phyloP scores from a whole-genome alignment of 2,329 filamentous ascomycete genomes.

The Leptographium radiaticola region DNA sequence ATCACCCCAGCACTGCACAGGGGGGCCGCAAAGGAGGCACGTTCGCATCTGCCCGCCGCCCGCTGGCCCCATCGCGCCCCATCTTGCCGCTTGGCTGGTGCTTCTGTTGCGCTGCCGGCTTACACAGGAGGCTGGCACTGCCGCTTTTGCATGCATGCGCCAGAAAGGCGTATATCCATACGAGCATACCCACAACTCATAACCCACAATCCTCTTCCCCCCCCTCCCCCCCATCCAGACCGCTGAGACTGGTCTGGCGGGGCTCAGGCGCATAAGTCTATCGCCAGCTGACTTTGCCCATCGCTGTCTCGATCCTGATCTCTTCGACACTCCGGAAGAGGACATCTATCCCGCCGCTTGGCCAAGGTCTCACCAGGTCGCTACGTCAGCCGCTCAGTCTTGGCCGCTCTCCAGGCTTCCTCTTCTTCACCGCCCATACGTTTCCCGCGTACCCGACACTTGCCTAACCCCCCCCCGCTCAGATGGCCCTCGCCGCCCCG shows the following conservation, averaged over 20 bases:
- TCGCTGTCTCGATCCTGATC: background rate
- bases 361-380: background rate
- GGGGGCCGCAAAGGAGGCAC: background rate
- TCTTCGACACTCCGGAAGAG: background rate
- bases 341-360: background rate
- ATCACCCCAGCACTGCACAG: no score
- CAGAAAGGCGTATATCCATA: background rate
- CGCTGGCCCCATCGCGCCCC: background rate
- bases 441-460: background rate
- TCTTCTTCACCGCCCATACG: background rate
- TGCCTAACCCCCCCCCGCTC: no score
- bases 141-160: background rate
- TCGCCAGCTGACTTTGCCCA: background rate
- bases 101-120: background rate
- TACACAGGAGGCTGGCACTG: background rate
- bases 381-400: background rate
- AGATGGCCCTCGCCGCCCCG: no score
- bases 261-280: background rate
- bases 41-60: background rate
- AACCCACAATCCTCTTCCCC: no score
- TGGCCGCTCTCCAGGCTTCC: background rate
- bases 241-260: background rate
- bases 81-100: background rate
- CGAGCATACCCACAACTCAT: background rate
- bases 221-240: no score